Evolutionary conservation across 257 asterid genomes (phyloP), one percentile per base, ranked within the genome.

Genomic region (Handroanthus guayacan): DNA sequence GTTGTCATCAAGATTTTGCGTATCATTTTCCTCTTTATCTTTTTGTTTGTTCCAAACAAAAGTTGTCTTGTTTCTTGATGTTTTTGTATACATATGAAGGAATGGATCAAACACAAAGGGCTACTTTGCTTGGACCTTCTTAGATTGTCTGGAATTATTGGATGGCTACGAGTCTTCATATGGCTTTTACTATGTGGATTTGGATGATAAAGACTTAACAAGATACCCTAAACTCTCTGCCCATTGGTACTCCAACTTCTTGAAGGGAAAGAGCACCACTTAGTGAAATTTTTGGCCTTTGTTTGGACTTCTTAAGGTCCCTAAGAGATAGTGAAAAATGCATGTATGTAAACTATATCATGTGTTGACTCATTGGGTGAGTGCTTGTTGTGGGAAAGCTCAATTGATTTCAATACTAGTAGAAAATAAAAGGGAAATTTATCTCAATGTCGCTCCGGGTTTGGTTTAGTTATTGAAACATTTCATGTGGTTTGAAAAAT

Each of bases 71-170:
- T 9, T 69, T 48, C 11, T 45, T 36, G 38, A 56, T 58, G 51
- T 47, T 47, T 1, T 17, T 38, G 1, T 25, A 25, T 69, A 17
- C 6, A 56, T 60, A 9, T 9, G 13, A 41, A 83, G 85, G 80
- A 75, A 86, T 43, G 90, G 90, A 10, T 77, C 85, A 7, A 80
- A 84, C 72, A 31, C 66, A 2, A 82, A 75, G 65, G 90, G 88
- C 7, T 86, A 79, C 78, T 82, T 86, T 25, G 17, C 16, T 3
- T 86, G 90, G 88, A 71, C 80, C 14, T 84, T 86, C 74, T 67
- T 86, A 9, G 90, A 86, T 17, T 78, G 88, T 62, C 44, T 84
- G 8, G 90, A 84, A 71, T 37, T 84, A 43, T 11, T 85, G 71
- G 81, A 37, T 47, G 86, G 86, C 39, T 84, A 62, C 20, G 9